phyloP scores from a whole-genome alignment of 306 rosid species.

The Fragaria ananassa region DNA sequence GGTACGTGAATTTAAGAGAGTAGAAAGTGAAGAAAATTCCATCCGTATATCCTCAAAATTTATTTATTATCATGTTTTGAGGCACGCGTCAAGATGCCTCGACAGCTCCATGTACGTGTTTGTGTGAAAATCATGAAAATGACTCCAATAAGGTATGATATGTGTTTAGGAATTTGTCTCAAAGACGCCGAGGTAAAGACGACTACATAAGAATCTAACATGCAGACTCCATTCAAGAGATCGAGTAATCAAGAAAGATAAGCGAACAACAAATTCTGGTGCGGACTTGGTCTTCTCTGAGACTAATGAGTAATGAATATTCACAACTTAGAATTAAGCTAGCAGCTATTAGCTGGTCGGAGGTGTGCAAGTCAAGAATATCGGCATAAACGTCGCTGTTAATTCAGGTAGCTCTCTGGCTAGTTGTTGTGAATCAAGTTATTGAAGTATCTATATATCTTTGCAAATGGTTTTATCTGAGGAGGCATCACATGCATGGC shows the following conservation, averaged over 20 bases:
- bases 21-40: background rate
- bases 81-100: too few species aligned
- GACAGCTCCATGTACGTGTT: too few species aligned
- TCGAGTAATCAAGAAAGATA: too few species aligned
- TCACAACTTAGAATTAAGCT: background rate
- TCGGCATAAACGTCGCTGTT: background rate
- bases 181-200: background rate
- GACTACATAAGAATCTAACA: background rate
- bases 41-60: too few species aligned
- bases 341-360: background rate
- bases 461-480: background rate
- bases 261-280: background rate
- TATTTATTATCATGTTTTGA: too few species aligned
- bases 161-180: background rate
- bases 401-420: background rate
- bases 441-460: background rate
- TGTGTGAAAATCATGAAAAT: too few species aligned
- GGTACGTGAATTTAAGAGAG: background rate
- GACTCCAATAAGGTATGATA: too few species aligned
- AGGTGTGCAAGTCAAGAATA: background rate
- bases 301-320: background rate
- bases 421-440: background rate
- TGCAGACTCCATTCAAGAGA: background rate
- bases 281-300: background rate
- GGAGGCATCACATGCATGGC: conserved; percentile 23